Conservation (phyloP, 2,329 filamentous ascomycete species). For the Metarhizium sp. region DNA sequence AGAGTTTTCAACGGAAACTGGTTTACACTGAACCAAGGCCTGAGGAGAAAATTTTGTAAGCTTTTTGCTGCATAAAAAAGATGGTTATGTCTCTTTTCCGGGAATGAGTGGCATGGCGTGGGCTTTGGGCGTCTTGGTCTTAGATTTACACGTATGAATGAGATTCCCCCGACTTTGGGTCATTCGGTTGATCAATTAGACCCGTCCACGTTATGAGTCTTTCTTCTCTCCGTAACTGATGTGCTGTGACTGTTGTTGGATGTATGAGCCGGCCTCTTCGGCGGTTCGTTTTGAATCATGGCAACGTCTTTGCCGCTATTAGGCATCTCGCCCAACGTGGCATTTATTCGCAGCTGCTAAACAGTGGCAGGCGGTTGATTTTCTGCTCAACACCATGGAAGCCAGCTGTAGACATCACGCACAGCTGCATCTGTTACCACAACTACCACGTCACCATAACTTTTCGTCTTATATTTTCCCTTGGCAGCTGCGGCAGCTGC, state of each 20-base stretch:
- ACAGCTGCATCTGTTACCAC: no score
- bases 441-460: no score
- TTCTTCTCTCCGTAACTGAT: neutral
- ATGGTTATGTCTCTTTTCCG: slow-evolving; percentile 12
- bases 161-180: slow-evolving; percentile 26
- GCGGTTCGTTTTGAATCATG: no score
- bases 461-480: no score
- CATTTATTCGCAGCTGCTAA: no score
- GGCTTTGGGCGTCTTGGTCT: slow-evolving; percentile 29
- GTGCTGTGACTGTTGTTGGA: neutral
- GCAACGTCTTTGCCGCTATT: no score
- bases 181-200: slow-evolving; percentile 27
- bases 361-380: no score
- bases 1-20: neutral
- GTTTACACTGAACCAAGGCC: neutral
- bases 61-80: slow-evolving; percentile 11
- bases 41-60: slow-evolving; percentile 12
- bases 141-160: slow-evolving; percentile 31
- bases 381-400: no score
- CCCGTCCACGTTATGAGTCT: slow-evolving; percentile 14
- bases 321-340: no score
- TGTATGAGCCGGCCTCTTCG: neutral
- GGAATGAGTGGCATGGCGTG: slow-evolving; percentile 3
- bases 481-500: no score
- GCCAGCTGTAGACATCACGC: no score